Evolutionary conservation across 495 filamentous ascomycete genomes (phyloP), one percentile per base, ranked within the genome.

Genomic region (Hypoxylon fragiforme): DNA sequence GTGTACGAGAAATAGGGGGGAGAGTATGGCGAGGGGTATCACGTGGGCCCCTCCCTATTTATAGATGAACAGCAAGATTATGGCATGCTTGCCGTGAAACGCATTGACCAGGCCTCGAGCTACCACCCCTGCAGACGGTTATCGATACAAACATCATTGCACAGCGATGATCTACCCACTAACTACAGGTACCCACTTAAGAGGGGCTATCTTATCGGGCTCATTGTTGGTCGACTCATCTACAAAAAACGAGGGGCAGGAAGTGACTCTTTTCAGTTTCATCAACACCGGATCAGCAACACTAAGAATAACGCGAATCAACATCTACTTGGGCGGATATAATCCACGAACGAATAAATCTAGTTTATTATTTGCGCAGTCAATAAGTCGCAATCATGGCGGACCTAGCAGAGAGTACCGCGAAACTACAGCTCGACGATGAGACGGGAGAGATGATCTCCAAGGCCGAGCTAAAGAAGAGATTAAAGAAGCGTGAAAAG

Each of bases 401-500:
- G 44, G 81, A 85, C 59, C 70, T 84, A 21, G 70, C 72, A 13
- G 81, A 84, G 34, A 66, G 54, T 32, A 73, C 72, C 4, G 75
- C 78, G 41, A 85, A 86, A 71, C 77, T 86, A 31, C 73, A 79
- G 68, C 78, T 85, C 19, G 82, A 86, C 67, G 79, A 81, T 64
- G 83, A 81, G 67, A 86, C 83, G 14, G 81, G 82, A 7, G 82
- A 86, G 71, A 82, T 81, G 81, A 79, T 85, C 15, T 83, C 81
- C 42, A 86, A 86, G 64, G 74, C 73, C 50, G 81, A 85, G 67
- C 67, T 85, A 68, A 87, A 87, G 76, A 86, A 87, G 72, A 73
- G 81, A 21, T 30, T 75, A 48, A 75, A 81, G 53, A 86, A 87
- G 64, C 77, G 81, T 39, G 67, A 64, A 19, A 72, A 74, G 57